phyloP scores from a whole-genome alignment of 2,329 filamentous ascomycete species.

The Akanthomyces lecanii region DNA sequence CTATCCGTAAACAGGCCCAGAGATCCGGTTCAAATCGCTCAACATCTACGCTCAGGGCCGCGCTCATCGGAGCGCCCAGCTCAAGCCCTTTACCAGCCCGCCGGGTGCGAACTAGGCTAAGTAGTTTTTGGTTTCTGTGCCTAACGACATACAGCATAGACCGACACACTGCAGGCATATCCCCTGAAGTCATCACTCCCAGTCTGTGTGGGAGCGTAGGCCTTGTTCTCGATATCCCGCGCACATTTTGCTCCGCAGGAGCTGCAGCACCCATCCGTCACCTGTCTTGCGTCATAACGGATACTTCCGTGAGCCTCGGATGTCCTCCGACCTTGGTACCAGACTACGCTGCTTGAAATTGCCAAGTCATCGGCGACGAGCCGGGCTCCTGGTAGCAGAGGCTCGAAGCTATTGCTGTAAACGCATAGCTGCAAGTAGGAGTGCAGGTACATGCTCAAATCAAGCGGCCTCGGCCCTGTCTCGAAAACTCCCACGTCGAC shows the following conservation, averaged over 20 bases:
- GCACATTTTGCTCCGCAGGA: background rate
- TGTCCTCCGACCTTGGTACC: background rate
- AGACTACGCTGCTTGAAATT: background rate
- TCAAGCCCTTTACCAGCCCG: constrained; percentile 12
- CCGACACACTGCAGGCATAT: background rate
- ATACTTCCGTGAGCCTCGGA: constrained; percentile 7
- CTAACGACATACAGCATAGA: constrained; percentile 7
- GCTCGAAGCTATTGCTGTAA: background rate
- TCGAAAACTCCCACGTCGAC: background rate
- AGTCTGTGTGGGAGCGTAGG: background rate
- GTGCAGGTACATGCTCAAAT: background rate
- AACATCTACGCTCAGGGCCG: background rate
- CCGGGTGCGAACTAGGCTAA: background rate
- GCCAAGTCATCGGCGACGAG: background rate
- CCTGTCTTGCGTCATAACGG: constrained; percentile 1
- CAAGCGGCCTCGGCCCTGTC: background rate
- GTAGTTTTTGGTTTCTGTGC: background rate
- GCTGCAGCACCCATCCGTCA: constrained; percentile 3
- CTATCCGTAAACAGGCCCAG: background rate
- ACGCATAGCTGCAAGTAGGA: background rate
- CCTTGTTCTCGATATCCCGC: background rate
- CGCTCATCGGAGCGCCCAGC: background rate
- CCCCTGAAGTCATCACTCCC: background rate
- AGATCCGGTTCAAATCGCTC: background rate
- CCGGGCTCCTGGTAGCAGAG: background rate